Conservation (phyloP, 176 grass and related monocot species). For the Guadua angustifolia region DNA sequence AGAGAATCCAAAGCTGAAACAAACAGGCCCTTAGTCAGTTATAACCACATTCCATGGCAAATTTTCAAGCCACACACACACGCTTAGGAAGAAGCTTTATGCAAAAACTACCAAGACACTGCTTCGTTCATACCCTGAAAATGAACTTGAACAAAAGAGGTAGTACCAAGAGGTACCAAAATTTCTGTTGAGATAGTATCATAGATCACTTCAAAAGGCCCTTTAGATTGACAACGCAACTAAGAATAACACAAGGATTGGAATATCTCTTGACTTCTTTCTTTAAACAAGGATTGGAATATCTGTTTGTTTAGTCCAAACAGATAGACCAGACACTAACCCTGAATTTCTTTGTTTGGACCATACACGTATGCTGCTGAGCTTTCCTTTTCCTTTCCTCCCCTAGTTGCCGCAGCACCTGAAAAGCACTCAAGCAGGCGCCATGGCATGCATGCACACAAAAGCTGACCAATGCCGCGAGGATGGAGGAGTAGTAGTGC, state of each 20-base stretch:
- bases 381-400: not conserved
- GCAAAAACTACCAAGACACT: not conserved
- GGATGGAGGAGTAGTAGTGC: slow-evolving; percentile 34
- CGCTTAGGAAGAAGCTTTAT: not conserved
- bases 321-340: not conserved
- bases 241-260: not conserved
- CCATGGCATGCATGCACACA: not conserved
- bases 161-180: too few relatives aligned
- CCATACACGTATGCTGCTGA: not conserved
- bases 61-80: not conserved
- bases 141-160: not conserved
- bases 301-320: not conserved
- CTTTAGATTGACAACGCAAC: not conserved
- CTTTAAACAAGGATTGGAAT: not conserved
- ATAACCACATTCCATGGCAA: not conserved
- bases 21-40: too few relatives aligned
- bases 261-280: not conserved
- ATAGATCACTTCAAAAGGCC: not conserved
- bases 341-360: not conserved
- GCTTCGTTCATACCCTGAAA: not conserved
- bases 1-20: too few relatives aligned
- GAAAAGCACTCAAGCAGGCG: slow-evolving; percentile 33
- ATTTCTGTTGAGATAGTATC: too few relatives aligned
- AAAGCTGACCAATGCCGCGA: slow-evolving; percentile 22
- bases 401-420: slow-evolving; percentile 22